These are phyloP conservation scores for Didymella pomorum DNA, from an alignment of 2,329 filamentous ascomycete genomes.

Conservation along the genomic window DNA sequence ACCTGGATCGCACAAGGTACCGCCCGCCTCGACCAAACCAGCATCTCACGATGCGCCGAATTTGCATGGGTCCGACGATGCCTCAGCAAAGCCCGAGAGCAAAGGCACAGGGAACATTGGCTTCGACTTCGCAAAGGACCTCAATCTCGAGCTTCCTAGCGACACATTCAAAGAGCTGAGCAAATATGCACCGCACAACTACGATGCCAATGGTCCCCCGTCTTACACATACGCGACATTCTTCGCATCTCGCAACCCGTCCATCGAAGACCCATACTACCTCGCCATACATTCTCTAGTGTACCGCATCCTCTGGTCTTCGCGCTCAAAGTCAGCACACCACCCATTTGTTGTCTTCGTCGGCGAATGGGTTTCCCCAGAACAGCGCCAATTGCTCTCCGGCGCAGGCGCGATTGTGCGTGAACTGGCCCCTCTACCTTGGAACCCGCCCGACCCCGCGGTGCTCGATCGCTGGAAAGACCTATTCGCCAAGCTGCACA, in stretches of 20 bases:
- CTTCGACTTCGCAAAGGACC: conserved; percentile 40
- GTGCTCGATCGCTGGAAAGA: conserved; percentile 43
- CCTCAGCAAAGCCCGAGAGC: background rate
- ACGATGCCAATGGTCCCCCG: conserved; percentile 25
- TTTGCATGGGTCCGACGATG: background rate
- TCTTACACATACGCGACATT: conserved; percentile 45
- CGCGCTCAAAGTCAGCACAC: conserved; percentile 33
- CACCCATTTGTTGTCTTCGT: conserved; percentile 47
- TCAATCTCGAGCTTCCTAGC: conserved; percentile 34
- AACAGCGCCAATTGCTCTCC: conserved; percentile 42
- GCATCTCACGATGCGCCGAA: background rate
- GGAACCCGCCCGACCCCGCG: conserved; percentile 36
- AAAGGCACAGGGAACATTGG: conserved; percentile 1
- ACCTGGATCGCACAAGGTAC: conserved; percentile 2
- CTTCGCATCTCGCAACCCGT: conserved; percentile 43
- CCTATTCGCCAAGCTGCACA: conserved; percentile 48
- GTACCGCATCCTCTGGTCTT: conserved; percentile 46
- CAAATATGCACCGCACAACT: conserved; percentile 36
- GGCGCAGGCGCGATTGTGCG: conserved; percentile 46
- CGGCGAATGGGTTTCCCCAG: conserved; percentile 40
- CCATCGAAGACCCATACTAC: conserved; percentile 47
- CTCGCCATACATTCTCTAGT: conserved; percentile 46
- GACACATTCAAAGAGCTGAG: conserved; percentile 25
- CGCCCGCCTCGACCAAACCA: background rate
- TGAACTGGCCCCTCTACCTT: conserved; percentile 40